Evolutionary conservation across 306 rosid species (phyloP).

Genomic region (Trifolium pratense): DNA sequence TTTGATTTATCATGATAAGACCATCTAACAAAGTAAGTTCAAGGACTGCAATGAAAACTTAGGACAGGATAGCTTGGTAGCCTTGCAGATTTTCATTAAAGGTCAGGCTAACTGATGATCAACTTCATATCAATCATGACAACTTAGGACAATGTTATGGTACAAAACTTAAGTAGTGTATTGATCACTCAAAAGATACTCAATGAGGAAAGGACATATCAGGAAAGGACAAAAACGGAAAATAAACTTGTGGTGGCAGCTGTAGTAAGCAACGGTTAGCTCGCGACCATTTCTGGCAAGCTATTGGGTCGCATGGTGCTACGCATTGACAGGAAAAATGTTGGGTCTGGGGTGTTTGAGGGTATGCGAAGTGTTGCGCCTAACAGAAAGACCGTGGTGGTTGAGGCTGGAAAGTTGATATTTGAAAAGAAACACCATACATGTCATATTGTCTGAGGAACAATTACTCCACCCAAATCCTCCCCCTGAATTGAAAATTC

Average conservation of each 20-base stretch:
- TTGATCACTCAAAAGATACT: too few species aligned
- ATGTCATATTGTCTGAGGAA: not conserved
- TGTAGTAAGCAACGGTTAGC: too few species aligned
- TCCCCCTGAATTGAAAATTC: slow-evolving; percentile 10
- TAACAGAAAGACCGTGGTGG: not conserved
- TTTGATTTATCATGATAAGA: slow-evolving; percentile 2
- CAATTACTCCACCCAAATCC: not conserved
- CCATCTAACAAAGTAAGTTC: slow-evolving; percentile 18
- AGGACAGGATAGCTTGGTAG: not conserved
- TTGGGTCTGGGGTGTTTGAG: not conserved
- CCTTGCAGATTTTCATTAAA: slow-evolving; percentile 3
- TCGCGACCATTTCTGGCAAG: too few species aligned
- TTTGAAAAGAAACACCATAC: too few species aligned
- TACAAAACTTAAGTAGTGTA: not conserved
- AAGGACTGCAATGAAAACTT: slow-evolving; percentile 10
- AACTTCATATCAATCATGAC: slow-evolving; percentile 20
- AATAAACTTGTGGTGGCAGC: too few species aligned
- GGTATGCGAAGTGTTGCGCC: not conserved
- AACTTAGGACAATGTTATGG: slow-evolving; percentile 7
- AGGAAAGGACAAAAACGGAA: too few species aligned
- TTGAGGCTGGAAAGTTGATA: not conserved
- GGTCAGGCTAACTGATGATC: not conserved
- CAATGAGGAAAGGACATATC: too few species aligned
- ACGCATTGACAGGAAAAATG: too few species aligned
- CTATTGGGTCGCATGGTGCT: too few species aligned